These are phyloP conservation scores for Russula brevipes DNA, from an alignment of 768 basidiomycete species.

Conservation along the genomic window DNA sequence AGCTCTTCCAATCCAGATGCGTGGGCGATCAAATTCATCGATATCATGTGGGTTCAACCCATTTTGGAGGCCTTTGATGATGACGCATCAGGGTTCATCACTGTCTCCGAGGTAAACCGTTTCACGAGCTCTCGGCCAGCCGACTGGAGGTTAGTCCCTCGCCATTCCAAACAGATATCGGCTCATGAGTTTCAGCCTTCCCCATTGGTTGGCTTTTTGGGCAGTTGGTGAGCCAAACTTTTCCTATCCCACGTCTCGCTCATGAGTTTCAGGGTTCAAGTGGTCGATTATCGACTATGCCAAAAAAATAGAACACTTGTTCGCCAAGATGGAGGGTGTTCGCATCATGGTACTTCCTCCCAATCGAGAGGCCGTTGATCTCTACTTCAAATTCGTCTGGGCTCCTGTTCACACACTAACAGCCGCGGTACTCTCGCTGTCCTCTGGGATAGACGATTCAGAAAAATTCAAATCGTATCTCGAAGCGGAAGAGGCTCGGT, in stretches of 20 bases:
- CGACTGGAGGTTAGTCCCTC: constrained; percentile 29
- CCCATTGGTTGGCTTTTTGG: constrained; percentile 34
- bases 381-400: constrained; percentile 9
- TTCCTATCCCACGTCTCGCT: not conserved
- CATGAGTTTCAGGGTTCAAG: constrained; percentile 7
- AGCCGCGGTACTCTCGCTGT: not conserved
- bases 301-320: constrained; percentile 9
- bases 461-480: constrained; percentile 26
- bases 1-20: constrained; percentile 20
- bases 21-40: constrained; percentile 31
- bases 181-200: constrained; percentile 21
- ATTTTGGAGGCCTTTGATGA: constrained; percentile 35
- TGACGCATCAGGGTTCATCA: constrained; percentile 34
- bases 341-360: constrained; percentile 10
- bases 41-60: constrained; percentile 25
- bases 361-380: constrained; percentile 8
- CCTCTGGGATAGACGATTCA: not conserved
- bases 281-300: constrained; percentile 18
- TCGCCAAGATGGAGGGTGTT: constrained; percentile 23
- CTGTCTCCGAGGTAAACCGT: constrained; percentile 20
- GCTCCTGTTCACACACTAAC: constrained; percentile 8
- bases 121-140: constrained; percentile 23
- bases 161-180: not conserved
- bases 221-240: constrained; percentile 22
- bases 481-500: constrained; percentile 28